Conservation (phyloP, 2,329 filamentous ascomycete species). For the Colletotrichum salicis region DNA sequence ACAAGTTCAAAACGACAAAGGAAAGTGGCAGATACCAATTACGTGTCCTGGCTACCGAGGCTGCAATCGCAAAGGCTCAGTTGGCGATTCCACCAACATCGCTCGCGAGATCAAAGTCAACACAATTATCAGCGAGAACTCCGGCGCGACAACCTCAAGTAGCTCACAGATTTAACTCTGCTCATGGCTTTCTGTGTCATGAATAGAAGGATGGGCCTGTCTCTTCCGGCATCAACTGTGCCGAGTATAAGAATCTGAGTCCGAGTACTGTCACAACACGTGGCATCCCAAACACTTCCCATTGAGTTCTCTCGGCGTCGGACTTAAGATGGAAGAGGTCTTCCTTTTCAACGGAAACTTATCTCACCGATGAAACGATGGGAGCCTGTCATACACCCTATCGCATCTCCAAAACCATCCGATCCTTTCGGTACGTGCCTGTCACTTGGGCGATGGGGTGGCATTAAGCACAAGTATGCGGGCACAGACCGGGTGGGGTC, state of each 20-base stretch:
- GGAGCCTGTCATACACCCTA: no score
- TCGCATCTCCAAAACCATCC: no score
- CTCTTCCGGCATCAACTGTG: background rate
- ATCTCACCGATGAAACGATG: no score
- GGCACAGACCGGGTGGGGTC: background rate
- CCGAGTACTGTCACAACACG: background rate
- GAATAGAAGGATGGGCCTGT: background rate
- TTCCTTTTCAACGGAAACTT: no score
- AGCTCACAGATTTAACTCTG: background rate
- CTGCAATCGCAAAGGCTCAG: background rate
- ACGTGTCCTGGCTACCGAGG: background rate
- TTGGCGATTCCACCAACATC: background rate
- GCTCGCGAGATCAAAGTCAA: background rate
- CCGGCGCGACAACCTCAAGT: background rate
- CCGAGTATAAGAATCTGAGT: background rate
- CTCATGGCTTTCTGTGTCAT: no score
- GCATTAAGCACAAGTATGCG: no score
- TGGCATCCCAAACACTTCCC: background rate
- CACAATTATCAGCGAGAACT: background rate
- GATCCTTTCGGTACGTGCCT: no score
- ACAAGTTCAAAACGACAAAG: background rate
- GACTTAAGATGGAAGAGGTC: background rate
- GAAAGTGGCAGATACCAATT: background rate
- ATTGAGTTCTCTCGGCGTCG: background rate
- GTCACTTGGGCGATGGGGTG: no score